Percentiles rank a stretch among this genome's conserved stretches.
Evolutionary conservation across 1,139 yeast species (phyloP).

Genomic region (Diutina pseudorugosa): DNA sequence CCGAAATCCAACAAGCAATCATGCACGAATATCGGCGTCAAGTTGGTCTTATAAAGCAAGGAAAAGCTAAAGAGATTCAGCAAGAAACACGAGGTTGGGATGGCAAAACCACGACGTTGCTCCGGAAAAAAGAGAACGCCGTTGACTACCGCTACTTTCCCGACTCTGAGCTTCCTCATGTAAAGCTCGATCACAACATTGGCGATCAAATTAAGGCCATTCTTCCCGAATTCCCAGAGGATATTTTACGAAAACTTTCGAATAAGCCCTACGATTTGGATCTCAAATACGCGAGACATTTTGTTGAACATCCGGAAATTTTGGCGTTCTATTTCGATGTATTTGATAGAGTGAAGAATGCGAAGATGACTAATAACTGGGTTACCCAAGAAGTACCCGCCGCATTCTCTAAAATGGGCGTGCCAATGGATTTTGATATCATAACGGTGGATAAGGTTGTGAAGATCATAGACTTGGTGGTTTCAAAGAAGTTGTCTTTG

Average conservation of each 20-base stretch:
- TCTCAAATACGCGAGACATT: slow-evolving; percentile 58
- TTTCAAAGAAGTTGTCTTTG: background rate
- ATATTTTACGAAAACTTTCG: slow-evolving; percentile 36
- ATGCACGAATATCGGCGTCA: slow-evolving; percentile 70
- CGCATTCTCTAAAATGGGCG: slow-evolving; percentile 40
- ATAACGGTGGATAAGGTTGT: slow-evolving; percentile 16
- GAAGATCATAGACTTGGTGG: background rate
- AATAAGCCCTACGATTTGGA: slow-evolving; percentile 43
- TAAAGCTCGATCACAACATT: slow-evolving; percentile 31
- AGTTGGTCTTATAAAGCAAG: slow-evolving; percentile 21
- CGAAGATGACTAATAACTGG: slow-evolving; percentile 61
- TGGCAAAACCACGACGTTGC: slow-evolving; percentile 50
- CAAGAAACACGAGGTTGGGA: slow-evolving; percentile 93
- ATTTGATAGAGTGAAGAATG: slow-evolving; percentile 16
- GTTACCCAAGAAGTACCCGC: slow-evolving; percentile 75
- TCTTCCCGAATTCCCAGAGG: slow-evolving; percentile 59
- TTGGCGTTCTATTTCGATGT: slow-evolving; percentile 42
- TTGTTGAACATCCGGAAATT: slow-evolving; percentile 33
- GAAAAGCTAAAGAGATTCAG: slow-evolving; percentile 17
- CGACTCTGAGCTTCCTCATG: slow-evolving; percentile 72
- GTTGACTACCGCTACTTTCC: slow-evolving; percentile 91
- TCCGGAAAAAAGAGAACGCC: slow-evolving; percentile 69
- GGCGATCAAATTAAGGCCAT: slow-evolving; percentile 17
- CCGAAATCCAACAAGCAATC: slow-evolving; percentile 72
- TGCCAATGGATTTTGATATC: slow-evolving; percentile 21